phyloP scores from a whole-genome alignment of 2,329 filamentous ascomycete genomes.

The Aspergillus pseudoglaucus region DNA sequence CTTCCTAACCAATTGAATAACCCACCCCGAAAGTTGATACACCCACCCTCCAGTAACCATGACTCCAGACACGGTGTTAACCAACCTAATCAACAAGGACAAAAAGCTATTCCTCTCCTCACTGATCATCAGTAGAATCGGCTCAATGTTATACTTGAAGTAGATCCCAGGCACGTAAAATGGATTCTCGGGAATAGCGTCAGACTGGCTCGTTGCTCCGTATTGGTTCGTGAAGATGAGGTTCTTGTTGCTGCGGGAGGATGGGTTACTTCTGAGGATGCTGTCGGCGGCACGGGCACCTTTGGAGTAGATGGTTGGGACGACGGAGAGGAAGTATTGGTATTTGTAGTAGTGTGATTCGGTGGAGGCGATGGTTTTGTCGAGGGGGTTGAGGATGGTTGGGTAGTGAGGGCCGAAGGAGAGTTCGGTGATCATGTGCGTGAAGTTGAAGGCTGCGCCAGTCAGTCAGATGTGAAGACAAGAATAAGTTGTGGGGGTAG shows the following conservation, averaged over 20 bases:
- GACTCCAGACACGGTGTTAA: conserved; percentile 87
- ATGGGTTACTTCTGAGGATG: conserved; percentile 28
- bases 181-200: conserved; percentile 52
- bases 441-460: conserved; percentile 82
- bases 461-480: conserved; percentile 2
- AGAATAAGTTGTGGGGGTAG: neutral
- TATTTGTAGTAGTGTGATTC: conserved; percentile 81
- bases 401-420: conserved; percentile 98
- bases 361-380: conserved; percentile 78
- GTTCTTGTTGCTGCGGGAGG: conserved; percentile 37
- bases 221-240: conserved; percentile 94
- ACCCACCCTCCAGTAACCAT: conserved; percentile 91
- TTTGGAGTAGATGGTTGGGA: conserved; percentile 85
- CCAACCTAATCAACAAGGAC: conserved; percentile 68
- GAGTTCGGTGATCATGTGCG: conserved; percentile 89
- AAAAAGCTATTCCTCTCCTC: conserved; percentile 73
- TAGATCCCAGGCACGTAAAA: conserved; percentile 76
- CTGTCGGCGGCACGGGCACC: conserved; percentile 38
- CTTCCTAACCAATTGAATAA: conserved; percentile 43
- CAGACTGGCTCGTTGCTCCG: conserved; percentile 84
- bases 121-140: conserved; percentile 77
- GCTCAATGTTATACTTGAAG: conserved; percentile 98
- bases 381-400: conserved; percentile 85
- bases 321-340: conserved; percentile 94
- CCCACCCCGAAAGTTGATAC: conserved; percentile 78